These are phyloP conservation scores for Fusarium veterinarium DNA, from an alignment of 2,329 filamentous ascomycete genomes.

Conservation along the genomic window DNA sequence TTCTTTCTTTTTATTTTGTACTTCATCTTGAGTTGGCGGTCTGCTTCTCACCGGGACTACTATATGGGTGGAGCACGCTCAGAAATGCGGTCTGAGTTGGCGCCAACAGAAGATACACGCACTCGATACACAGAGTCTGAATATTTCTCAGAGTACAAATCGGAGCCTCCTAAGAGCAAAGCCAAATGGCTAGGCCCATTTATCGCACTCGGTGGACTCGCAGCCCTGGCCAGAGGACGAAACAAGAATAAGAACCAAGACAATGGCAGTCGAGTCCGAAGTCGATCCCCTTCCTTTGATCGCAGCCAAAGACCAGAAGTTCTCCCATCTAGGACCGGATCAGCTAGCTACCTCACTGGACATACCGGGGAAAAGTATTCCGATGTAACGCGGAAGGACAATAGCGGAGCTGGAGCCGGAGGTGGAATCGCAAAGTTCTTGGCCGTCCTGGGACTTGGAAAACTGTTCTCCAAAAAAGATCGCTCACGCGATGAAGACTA, in stretches of 20 bases:
- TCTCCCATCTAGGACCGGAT: slow-evolving; percentile 63
- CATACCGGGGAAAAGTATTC: slow-evolving; percentile 68
- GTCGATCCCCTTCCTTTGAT: slow-evolving; percentile 52
- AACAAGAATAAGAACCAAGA: slow-evolving; percentile 54
- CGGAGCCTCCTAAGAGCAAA: slow-evolving; percentile 48
- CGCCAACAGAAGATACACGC: slow-evolving; percentile 57
- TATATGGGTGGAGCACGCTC: slow-evolving; percentile 69
- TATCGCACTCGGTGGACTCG: slow-evolving; percentile 62
- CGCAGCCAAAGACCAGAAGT: slow-evolving; percentile 60
- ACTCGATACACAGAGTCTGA: slow-evolving; percentile 56
- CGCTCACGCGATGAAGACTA: slow-evolving; percentile 68
- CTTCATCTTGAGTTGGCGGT: slow-evolving; percentile 81
- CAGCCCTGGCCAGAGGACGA: slow-evolving; percentile 59
- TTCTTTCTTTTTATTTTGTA: slow-evolving; percentile 78
- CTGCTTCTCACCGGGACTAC: slow-evolving; percentile 66
- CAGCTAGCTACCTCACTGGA: slow-evolving; percentile 67
- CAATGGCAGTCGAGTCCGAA: slow-evolving; percentile 56
- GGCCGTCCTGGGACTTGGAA: slow-evolving; percentile 67
- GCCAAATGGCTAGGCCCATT: slow-evolving; percentile 64
- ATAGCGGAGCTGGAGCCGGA: slow-evolving; percentile 45
- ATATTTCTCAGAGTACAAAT: slow-evolving; percentile 50
- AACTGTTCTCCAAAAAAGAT: slow-evolving; percentile 66
- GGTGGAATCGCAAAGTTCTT: slow-evolving; percentile 72
- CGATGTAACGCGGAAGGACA: slow-evolving; percentile 54
- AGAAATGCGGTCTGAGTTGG: slow-evolving; percentile 55